Conservation (phyloP, 116 monocot genomes). For the Posidonia oceanica region DNA sequence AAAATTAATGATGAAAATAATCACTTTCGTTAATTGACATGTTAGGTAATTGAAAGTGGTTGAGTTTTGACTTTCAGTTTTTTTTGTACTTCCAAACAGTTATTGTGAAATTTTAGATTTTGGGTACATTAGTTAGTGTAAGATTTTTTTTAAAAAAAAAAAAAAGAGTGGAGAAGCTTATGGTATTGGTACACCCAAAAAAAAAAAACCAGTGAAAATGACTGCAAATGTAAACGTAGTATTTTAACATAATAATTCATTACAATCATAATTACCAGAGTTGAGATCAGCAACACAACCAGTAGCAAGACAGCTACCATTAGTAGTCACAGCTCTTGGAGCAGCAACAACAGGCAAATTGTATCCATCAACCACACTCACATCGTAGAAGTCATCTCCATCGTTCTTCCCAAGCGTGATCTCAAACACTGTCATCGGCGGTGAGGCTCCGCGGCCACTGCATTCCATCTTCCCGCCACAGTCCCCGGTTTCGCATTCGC, state of each 20-base stretch:
- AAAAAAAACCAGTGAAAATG: background rate
- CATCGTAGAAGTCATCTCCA: slow-evolving; percentile 55
- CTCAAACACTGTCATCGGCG: slow-evolving; percentile 69
- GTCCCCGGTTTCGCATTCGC: slow-evolving; percentile 65
- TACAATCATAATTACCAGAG: slow-evolving; percentile 6
- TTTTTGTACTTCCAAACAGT: background rate
- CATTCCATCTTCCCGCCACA: slow-evolving; percentile 67
- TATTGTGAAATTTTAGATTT: too few species aligned
- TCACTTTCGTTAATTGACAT: too few species aligned
- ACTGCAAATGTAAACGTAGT: too few species aligned
- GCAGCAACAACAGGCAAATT: slow-evolving; percentile 51
- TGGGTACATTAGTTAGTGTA: too few species aligned
- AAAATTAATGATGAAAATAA: too few species aligned
- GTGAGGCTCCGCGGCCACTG: slow-evolving; percentile 35
- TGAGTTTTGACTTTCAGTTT: background rate
- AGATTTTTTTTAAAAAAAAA: too few species aligned
- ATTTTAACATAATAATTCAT: too few species aligned
- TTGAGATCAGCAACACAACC: slow-evolving; percentile 54
- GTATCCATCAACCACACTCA: slow-evolving; percentile 81
- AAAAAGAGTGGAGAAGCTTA: too few species aligned
- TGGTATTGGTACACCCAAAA: background rate
- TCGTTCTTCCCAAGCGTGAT: slow-evolving; percentile 42
- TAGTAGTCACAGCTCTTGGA: slow-evolving; percentile 16
- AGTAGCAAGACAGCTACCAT: slow-evolving; percentile 30
- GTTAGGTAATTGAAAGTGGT: background rate